These are phyloP conservation scores for Buxus sempervirens DNA, from an alignment of 164 flowering plant genomes.

Conservation along the genomic window DNA sequence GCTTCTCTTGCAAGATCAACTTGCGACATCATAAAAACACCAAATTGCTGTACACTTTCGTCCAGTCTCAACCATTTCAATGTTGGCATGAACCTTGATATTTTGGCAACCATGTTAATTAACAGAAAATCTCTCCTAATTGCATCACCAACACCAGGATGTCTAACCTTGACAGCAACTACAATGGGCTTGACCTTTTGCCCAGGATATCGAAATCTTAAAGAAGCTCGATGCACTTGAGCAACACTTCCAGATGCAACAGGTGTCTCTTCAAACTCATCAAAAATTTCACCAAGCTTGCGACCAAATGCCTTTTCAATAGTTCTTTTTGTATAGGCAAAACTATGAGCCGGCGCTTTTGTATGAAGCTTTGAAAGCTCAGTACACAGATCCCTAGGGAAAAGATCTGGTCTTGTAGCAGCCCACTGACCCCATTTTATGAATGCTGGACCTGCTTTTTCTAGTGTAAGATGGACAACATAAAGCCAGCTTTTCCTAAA, in stretches of 20 bases:
- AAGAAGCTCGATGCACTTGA: slow-evolving; percentile 73
- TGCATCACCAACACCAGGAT: slow-evolving; percentile 82
- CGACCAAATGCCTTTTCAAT: slow-evolving; percentile 77
- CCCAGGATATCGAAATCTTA: slow-evolving; percentile 53
- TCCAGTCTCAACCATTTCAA: slow-evolving; percentile 78
- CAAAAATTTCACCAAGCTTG: slow-evolving; percentile 66
- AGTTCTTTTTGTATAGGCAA: slow-evolving; percentile 47
- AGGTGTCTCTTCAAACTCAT: slow-evolving; percentile 69
- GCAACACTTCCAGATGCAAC: slow-evolving; percentile 90
- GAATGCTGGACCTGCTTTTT: slow-evolving; percentile 85
- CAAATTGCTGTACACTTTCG: slow-evolving; percentile 82
- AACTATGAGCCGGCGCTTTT: slow-evolving; percentile 72
- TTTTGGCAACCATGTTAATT: slow-evolving; percentile 56
- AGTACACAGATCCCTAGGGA: slow-evolving; percentile 61
- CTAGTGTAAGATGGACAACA: slow-evolving; percentile 53
- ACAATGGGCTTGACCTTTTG: slow-evolving; percentile 48
- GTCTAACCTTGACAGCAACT: slow-evolving; percentile 90
- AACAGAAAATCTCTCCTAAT: slow-evolving; percentile 69
- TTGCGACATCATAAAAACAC: slow-evolving; percentile 84
- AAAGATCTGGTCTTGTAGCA: slow-evolving; percentile 82
- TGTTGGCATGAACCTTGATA: slow-evolving; percentile 57
- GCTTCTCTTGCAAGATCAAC: slow-evolving; percentile 94
- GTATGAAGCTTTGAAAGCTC: slow-evolving; percentile 69
- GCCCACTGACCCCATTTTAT: slow-evolving; percentile 96
- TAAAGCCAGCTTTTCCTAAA: slow-evolving; percentile 61